Base-by-base conservation (phyloP, 768 basidiomycete species). In the Amanita subjunquillea region DNA sequence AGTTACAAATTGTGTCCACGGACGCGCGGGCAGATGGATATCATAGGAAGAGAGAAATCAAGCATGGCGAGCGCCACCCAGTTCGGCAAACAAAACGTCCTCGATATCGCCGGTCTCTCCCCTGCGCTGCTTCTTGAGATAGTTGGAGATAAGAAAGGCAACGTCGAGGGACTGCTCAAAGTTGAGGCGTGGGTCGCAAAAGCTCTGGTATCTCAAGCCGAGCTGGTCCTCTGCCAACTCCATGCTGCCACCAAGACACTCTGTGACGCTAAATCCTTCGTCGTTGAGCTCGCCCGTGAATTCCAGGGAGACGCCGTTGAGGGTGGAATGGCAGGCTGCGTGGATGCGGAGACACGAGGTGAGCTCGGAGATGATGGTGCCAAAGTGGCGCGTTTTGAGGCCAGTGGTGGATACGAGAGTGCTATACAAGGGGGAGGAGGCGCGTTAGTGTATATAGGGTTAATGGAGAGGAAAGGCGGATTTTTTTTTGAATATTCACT, bases 191-290 rank as follows among this genome's bases (percentile, higher is more conserved):
- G 93, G 95, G 70, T 97, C 94, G 63, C 95, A 97, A 70, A 95
- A 95, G 1, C 87, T 84, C 71, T 95, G 86, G 65, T 98, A 99
- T 58, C 94, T 75, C 65, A 94, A 69, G n/a, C 80, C 85, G 13
- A 99, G 75, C 65, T 96, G 76, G 57, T 93, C 87, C 64, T 97
- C 95, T 43, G 75, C 78, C 36, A 97, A 71, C 62, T 90, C 86
- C 94, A 97, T 98, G 58, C 91, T 95, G 1, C 95, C 96, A 4
- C 96, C 96, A 8, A 94, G 72, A 62, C 94, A 97, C 66, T 98
- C 96, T 0, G 96, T 99, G 40, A 99, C 96, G 56, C 88, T 88
- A 67, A 86, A 91, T 5, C 95, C 92, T 53, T 96, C 85, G 9
- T 90, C 83, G 56, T 87, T 86, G 48, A 95, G 72, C 66, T 95